Base-by-base conservation (phyloP, 2,329 filamentous ascomycete species). In the Fusarium goolgardi region DNA sequence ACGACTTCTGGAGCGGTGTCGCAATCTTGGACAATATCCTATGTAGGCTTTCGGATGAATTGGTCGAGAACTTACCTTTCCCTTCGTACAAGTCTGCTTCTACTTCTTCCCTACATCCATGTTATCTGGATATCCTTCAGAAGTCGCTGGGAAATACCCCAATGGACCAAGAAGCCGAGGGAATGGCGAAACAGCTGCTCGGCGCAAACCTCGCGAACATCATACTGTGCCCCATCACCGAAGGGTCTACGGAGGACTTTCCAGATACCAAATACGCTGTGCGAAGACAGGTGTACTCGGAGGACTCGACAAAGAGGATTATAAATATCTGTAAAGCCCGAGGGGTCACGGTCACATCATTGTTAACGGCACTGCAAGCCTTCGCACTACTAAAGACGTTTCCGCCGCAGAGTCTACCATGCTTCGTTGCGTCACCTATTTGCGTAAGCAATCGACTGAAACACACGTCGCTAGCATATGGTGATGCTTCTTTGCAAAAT, bases 401-500 rank as follows among this genome's bases (percentile, higher is more conserved):
- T 18, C 55, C 55, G 0, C 44, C 45, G 0, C 23, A 59, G 13
- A 45, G 51, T 20, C 2, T 18, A 2, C 12, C 55, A 12, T 46
- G 55, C 7, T 27, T 25, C 2, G 13, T 13, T 4, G 44, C 45
- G 4, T 37, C 58, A 3, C 55, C 55, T n/a, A 59, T 59, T 4
- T 61, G 54, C 12, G 58, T 59, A 6, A 59, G 39, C 7, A 61
- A 61, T 10, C 27, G 54, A 18, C 32, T 61, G 3, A 39, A n/a
- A 1, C 45, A 59, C 6, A 61, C 54, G 1, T 23, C 55, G 2
- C 16, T 52, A 3, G 27, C 37, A 6, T 23, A 32, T 4, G 27
- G 27, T 5, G 16, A 6, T 5, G 13, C 23, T 32, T 18, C 39
- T 23, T 11, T 11, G 0, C 15, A 18, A 23, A 32, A 51, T 5